A percentile compares a stretch with the other conserved stretches of the same genome.
These are phyloP conservation scores for Neurospora sp. DNA, from an alignment of 2,329 filamentous ascomycete species.

Conservation along the genomic window DNA sequence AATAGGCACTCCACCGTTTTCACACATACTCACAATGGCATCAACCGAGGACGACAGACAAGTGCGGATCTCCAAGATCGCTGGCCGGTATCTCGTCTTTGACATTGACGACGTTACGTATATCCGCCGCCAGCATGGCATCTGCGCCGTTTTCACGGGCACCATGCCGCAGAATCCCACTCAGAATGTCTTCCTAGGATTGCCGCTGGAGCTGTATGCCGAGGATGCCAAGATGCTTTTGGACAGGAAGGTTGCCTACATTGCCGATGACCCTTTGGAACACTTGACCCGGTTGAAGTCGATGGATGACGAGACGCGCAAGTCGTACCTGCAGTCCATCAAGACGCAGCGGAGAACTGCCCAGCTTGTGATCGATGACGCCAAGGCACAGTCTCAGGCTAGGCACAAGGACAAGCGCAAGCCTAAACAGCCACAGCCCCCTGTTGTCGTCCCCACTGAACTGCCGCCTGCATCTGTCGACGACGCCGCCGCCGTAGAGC, in stretches of 20 bases:
- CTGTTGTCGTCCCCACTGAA: background rate
- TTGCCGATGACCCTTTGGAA: slow-evolving; percentile 67
- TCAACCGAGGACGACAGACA: slow-evolving; percentile 19
- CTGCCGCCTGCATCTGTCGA: slow-evolving; percentile 9
- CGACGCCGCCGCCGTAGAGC: slow-evolving; percentile 2
- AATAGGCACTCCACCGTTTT: background rate
- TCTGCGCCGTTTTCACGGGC: slow-evolving; percentile 78
- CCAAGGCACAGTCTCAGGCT: slow-evolving; percentile 24
- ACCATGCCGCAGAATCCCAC: slow-evolving; percentile 86
- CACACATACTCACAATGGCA: slow-evolving; percentile 2
- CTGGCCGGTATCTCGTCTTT: slow-evolving; percentile 79
- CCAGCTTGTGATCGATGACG: slow-evolving; percentile 30
- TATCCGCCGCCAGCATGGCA: slow-evolving; percentile 69
- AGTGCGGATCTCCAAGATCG: slow-evolving; percentile 72
- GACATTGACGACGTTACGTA: slow-evolving; percentile 70
- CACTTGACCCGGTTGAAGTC: slow-evolving; percentile 57
- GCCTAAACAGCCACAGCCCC: background rate
- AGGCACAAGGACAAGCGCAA: slow-evolving; percentile 18
- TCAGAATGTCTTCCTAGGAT: slow-evolving; percentile 85
- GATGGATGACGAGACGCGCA: slow-evolving; percentile 46
- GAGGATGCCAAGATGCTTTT: slow-evolving; percentile 81
- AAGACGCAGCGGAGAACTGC: slow-evolving; percentile 32
- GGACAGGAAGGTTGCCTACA: slow-evolving; percentile 63
- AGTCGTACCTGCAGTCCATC: slow-evolving; percentile 53
- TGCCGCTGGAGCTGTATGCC: slow-evolving; percentile 81